Evolutionary conservation across 768 basidiomycete genomes (phyloP).

Genomic region (Auriscalpium microsporum): DNA sequence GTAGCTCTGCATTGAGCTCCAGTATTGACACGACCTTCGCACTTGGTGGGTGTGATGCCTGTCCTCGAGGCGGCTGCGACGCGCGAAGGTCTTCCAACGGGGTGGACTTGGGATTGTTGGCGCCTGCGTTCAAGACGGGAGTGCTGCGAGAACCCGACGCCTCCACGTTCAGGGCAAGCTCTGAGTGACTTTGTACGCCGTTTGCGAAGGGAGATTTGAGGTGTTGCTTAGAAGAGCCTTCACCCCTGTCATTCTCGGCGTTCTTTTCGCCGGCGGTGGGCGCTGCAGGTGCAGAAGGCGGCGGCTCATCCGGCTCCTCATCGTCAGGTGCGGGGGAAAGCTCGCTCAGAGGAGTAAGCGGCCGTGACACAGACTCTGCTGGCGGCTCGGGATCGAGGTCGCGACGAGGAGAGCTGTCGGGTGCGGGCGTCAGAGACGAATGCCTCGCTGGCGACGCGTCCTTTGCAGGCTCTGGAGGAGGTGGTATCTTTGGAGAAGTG

Average conservation of each 20-base stretch:
- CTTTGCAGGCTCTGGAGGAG: conserved; percentile 13
- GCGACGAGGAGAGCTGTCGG: conserved; percentile 13
- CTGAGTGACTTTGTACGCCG: conserved; percentile 5
- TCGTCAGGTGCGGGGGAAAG: conserved; percentile 60
- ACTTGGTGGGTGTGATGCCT: conserved; percentile 12
- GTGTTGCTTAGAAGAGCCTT: conserved; percentile 1
- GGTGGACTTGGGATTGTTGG: conserved; percentile 17
- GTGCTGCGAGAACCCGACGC: conserved; percentile 1
- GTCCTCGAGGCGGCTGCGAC: background rate
- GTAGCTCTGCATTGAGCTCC: conserved; percentile 59
- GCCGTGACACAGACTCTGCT: conserved; percentile 32
- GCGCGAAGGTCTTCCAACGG: conserved; percentile 1
- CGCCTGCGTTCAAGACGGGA: conserved; percentile 15
- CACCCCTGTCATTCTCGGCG: conserved; percentile 13
- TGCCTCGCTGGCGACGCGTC: conserved; percentile 15
- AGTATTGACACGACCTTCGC: conserved; percentile 54
- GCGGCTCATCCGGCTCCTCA: conserved; percentile 38
- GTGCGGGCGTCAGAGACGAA: conserved; percentile 23
- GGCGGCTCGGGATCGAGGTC: background rate
- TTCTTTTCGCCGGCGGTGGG: conserved; percentile 11
- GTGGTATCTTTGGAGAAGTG: background rate
- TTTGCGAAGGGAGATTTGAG: background rate
- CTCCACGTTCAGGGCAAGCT: conserved; percentile 1
- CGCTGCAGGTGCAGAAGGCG: conserved; percentile 30
- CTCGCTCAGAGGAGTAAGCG: conserved; percentile 70